Percentiles rank a stretch among this genome's conserved stretches.
phyloP scores from a whole-genome alignment of 495 filamentous ascomycete species.

The Lineolata rhizophorae region DNA sequence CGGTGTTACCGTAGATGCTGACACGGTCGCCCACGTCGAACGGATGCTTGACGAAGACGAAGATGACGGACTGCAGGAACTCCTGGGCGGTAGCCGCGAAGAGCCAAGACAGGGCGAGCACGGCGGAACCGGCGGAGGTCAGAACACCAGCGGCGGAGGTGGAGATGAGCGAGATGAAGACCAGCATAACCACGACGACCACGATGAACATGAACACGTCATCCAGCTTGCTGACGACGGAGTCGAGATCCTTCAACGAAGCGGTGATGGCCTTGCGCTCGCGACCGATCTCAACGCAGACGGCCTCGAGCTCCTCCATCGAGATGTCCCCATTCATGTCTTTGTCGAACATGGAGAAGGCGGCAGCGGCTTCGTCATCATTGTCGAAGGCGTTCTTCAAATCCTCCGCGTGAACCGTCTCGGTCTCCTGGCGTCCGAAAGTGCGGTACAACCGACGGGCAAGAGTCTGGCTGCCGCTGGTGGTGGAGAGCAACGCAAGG shows the following conservation, averaged over 20 bases:
- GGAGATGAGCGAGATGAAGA: slow-evolving; percentile 76
- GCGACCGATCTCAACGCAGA: slow-evolving; percentile 83
- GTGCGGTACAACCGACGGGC: slow-evolving; percentile 85
- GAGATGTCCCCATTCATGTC: slow-evolving; percentile 95
- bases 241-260: slow-evolving; percentile 84
- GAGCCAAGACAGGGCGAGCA: slow-evolving; percentile 79
- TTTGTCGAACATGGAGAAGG: slow-evolving; percentile 86
- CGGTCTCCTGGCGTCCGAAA: slow-evolving; percentile 50
- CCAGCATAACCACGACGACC: slow-evolving; percentile 50
- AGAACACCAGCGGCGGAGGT: slow-evolving; percentile 69
- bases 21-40: slow-evolving; percentile 94
- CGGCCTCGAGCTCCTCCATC: slow-evolving; percentile 83
- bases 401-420: slow-evolving; percentile 57
- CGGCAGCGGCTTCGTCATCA: slow-evolving; percentile 72
- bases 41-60: slow-evolving; percentile 95
- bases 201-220: slow-evolving; percentile 76
- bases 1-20: slow-evolving; percentile 77
- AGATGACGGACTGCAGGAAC: slow-evolving; percentile 76
- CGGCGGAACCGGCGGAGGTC: slow-evolving; percentile 63
- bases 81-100: slow-evolving; percentile 85
- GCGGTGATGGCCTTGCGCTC: slow-evolving; percentile 92
- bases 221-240: slow-evolving; percentile 81
- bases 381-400: slow-evolving; percentile 62
- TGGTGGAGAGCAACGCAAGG: slow-evolving; percentile 49
- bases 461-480: slow-evolving; percentile 59